Base-by-base conservation (phyloP, 177 flowering plant species). In the Tripterygium wilfordii region DNA sequence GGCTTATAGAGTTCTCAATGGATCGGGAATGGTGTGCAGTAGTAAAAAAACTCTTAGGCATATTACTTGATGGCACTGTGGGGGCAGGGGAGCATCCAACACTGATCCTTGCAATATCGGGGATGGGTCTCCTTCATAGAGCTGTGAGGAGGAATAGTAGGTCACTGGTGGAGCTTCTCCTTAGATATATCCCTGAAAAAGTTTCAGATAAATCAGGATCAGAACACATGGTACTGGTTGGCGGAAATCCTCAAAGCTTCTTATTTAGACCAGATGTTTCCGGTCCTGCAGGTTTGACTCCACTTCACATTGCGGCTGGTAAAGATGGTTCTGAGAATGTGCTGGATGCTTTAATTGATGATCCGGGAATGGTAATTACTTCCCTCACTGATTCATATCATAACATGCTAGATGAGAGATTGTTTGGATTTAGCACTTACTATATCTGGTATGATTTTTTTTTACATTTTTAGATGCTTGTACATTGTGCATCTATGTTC, bases 1-100 rank as follows among this genome's bases (percentile, higher is more conserved):
- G 83, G 84, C 80, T 94, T 8, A 49, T 89, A 60, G 92, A 86
- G 60, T 94, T 86, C 66, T 76, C 99, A 10, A 54, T 85, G 69
- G 91, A 89, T 56, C 94, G 36, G 59, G 85, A 83, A 48, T 89
- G 99, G 99, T 83, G 95, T 72, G 84, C 94, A 26, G 97, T 92
- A 4, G 87, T 85, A 22, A 82, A 71, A 60, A 92, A 84, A 53
- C 92, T 92, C 29, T 60, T 92, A 43, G 74, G 69, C 63, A 70
- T 81, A 49, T 37, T 86, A 5, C 54, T 78, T 48, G 68, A 66
- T 32, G 92, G 96, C 17, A 55, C 47, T 37, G 88, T 94, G 23
- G 75, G 67, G 54, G 31, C 71, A 4, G 88, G 79, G 20, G 78
- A 62, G 27, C 59, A 71, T 33, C 17, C 68, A 33, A 73, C 88